Evolutionary conservation across 352 stramenopile species (phyloP), one percentile per base, ranked within the genome.

Genomic region (Saprolegnia parasitica): DNA sequence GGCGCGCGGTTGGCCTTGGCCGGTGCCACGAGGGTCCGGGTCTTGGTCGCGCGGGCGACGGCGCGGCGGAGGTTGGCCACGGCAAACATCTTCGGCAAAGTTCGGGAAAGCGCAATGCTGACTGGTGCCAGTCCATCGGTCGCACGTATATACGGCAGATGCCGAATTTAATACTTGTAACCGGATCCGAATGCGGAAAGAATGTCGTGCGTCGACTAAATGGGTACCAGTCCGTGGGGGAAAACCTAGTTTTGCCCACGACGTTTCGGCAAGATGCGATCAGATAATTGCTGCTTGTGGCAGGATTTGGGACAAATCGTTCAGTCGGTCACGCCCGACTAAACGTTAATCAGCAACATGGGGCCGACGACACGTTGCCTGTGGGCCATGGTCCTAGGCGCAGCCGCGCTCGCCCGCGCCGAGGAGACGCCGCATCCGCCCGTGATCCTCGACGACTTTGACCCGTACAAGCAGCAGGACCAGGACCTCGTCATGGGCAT

Each of bases 401-500:
- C 52, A 3, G 35, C 20, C 20, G 52, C 35, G 52, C 20, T 35
- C 35, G 52, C 35, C 24, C 3, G 11, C 11, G 52, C 16, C 13
- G 35, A 49, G 35, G 52, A 60, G n/a, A 60, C 52, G 13, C 52
- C 52, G 24, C 52, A 60, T 60, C 3, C 52, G 13, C 52, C 52
- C 13, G 52, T 60, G 24, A 40, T 70, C 5, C 24, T 47, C 16
- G 63, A 70, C 35, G 73, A 86, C 50, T 91, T 89, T 67, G 73
- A 87, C 39, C 81, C 81, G 55, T 92, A 90, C 66, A 67, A 79
- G 55, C 74, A 79, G 10, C 74, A 78, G 75, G 52, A 71, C 56
- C 29, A 64, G 24, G 23, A 71, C 21, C 47, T 71, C 63, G 47
- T 71, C 29, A 40, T 52, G 16, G 56, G n/a, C 55, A 47, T 57